Conservation (phyloP, 164 flowering plant genomes). For the Kingdonia uniflora region DNA sequence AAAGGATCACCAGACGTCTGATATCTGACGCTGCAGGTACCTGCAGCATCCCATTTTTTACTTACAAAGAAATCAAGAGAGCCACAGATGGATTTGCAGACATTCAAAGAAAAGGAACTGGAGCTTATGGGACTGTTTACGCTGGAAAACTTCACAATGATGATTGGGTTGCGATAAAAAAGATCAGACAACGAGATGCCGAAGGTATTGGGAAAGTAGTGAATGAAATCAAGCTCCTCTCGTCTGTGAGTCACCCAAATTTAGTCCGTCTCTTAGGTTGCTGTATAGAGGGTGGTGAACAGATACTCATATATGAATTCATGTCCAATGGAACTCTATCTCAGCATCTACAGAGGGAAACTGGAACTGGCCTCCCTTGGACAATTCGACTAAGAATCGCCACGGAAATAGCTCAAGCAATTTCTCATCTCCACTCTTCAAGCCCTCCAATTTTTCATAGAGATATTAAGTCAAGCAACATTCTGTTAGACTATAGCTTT, state of each 20-base stretch:
- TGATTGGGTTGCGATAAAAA: conserved; percentile 71
- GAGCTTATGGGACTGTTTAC: conserved; percentile 86
- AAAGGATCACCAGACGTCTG: conserved; percentile 19
- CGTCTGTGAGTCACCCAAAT: conserved; percentile 74
- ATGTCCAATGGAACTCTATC: conserved; percentile 88
- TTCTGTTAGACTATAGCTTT: conserved; percentile 53
- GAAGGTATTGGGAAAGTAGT: conserved; percentile 62
- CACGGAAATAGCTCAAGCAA: conserved; percentile 72
- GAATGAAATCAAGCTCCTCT: conserved; percentile 80
- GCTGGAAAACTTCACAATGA: conserved; percentile 54
- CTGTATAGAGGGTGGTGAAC: conserved; percentile 57
- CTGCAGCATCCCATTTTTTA: conserved; percentile 42
- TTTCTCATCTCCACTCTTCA: conserved; percentile 72
- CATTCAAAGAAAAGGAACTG: conserved; percentile 58
- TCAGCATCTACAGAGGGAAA: conserved; percentile 65
- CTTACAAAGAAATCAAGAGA: conserved; percentile 67
- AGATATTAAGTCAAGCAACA: conserved; percentile 90
- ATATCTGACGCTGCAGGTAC: conserved; percentile 38
- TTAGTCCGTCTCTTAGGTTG: conserved; percentile 84
- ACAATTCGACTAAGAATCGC: conserved; percentile 61
- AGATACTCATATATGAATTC: conserved; percentile 76
- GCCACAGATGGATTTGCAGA: conserved; percentile 69
- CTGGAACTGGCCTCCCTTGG: conserved; percentile 61
- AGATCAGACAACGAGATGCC: conserved; percentile 43
- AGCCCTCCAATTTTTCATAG: conserved; percentile 80